phyloP scores from a whole-genome alignment of 1,139 yeast genomes.

The Lodderomyces beijingensis region DNA sequence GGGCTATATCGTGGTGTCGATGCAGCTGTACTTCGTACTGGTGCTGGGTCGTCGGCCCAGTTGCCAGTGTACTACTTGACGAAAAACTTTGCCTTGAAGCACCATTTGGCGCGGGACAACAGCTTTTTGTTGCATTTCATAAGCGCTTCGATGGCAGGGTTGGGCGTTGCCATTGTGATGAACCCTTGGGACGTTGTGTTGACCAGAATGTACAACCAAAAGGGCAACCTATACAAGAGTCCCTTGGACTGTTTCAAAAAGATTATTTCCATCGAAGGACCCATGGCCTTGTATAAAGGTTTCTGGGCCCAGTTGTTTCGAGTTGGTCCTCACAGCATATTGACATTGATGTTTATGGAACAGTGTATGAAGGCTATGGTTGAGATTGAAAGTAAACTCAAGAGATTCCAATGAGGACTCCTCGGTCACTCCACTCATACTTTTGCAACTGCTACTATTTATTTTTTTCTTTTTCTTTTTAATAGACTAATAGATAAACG shows the following conservation, averaged over 20 bases:
- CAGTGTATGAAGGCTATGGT: constrained; percentile 69
- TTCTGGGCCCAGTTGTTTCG: constrained; percentile 89
- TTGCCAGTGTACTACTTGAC: constrained; percentile 86
- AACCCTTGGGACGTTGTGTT: constrained; percentile 95
- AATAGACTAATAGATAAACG: too few species aligned
- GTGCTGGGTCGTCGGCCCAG: constrained; percentile 94
- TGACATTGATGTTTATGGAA: constrained; percentile 92
- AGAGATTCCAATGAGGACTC: too few species aligned
- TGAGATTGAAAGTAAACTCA: constrained; percentile 15
- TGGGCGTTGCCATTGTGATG: constrained; percentile 93
- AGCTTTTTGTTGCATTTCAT: constrained; percentile 70
- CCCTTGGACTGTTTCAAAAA: constrained; percentile 85
- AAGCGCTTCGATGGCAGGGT: constrained; percentile 77
- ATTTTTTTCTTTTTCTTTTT: too few species aligned
- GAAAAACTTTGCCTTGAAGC: constrained; percentile 51
- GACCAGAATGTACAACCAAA: constrained; percentile 93
- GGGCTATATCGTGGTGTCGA: constrained; percentile 91
- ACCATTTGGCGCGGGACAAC: constrained; percentile 49
- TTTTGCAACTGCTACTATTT: too few species aligned
- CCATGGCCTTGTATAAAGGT: constrained; percentile 86
- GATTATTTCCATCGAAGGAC: constrained; percentile 81
- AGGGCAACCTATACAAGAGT: constrained; percentile 79
- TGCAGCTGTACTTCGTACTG: constrained; percentile 91
- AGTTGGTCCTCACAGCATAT: constrained; percentile 91
- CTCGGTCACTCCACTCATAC: too few species aligned